Evolutionary conservation across 179 eudicot genomes (phyloP).

Genomic region (Gypsophila paniculata): DNA sequence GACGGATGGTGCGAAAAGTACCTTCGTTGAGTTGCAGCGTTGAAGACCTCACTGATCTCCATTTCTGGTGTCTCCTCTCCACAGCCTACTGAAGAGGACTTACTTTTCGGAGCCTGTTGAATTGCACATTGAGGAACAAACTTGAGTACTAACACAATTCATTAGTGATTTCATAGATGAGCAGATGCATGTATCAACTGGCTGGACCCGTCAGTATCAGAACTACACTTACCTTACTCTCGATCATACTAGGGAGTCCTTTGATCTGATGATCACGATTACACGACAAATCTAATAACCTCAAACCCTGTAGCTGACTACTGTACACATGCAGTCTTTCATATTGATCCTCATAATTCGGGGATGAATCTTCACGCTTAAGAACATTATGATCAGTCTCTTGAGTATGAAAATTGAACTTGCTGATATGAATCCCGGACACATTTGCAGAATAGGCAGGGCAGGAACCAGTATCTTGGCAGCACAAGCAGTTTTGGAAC

Average conservation of each 20-base stretch:
- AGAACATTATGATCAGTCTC: not conserved
- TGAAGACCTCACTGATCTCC: slow-evolving; percentile 12
- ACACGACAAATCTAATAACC: slow-evolving; percentile 25
- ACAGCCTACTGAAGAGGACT: slow-evolving; percentile 19
- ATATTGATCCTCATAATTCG: slow-evolving; percentile 3
- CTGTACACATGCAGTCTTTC: not conserved
- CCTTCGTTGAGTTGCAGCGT: slow-evolving; percentile 18
- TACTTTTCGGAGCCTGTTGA: slow-evolving; percentile 15
- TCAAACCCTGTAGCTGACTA: slow-evolving; percentile 21
- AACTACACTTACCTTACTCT: no score
- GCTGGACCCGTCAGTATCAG: no score
- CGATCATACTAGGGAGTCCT: no score
- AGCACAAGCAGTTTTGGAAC: slow-evolving; percentile 61
- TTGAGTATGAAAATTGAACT: slow-evolving; percentile 3
- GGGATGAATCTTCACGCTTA: not conserved
- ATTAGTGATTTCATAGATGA: not conserved
- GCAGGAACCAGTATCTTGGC: slow-evolving; percentile 44
- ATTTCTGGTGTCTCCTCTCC: slow-evolving; percentile 14
- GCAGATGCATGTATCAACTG: no score
- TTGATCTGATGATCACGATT: no score
- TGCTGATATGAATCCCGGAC: slow-evolving; percentile 2
- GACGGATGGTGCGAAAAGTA: slow-evolving; percentile 70
- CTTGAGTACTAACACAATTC: slow-evolving; percentile 1
- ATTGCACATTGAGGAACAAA: no score
- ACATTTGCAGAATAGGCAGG: slow-evolving; percentile 34